Evolutionary conservation across 1,284 basidiomycete genomes (phyloP).

Genomic region (Paramarasmius palmivorus): DNA sequence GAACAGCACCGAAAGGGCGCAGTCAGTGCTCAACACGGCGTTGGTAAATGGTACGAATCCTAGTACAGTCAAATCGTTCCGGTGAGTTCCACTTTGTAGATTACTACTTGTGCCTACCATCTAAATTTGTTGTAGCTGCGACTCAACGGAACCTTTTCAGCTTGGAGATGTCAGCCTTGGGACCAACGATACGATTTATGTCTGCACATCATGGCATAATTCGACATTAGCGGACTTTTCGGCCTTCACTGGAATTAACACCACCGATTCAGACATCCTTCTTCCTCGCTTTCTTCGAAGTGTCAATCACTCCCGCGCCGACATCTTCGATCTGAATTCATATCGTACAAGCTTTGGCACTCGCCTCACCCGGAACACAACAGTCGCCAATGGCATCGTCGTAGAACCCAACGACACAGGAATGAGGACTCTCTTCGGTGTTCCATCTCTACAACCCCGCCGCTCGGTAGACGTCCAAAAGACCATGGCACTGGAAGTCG

Average conservation of each 20-base stretch:
- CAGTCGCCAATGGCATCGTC: conserved; percentile 17
- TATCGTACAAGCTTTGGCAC: conserved; percentile 15
- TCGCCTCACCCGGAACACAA: conserved; percentile 5
- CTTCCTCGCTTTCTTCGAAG: conserved; percentile 15
- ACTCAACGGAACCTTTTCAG: neutral
- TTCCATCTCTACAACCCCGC: conserved; percentile 13
- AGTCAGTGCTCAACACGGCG: conserved; percentile 6
- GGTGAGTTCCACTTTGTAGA: conserved; percentile 8
- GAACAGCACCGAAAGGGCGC: neutral
- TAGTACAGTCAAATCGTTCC: conserved; percentile 8
- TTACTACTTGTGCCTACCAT: neutral
- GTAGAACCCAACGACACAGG: conserved; percentile 18
- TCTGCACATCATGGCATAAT: conserved; percentile 19
- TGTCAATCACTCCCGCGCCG: neutral
- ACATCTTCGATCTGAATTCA: conserved; percentile 16
- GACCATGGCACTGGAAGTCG: conserved; percentile 20
- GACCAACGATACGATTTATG: conserved; percentile 9
- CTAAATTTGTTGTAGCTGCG: neutral
- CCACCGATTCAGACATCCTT: conserved; percentile 21
- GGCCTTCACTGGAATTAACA: conserved; percentile 17
- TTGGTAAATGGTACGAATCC: conserved; percentile 17
- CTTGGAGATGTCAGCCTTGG: neutral
- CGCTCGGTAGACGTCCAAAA: conserved; percentile 16
- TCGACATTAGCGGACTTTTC: conserved; percentile 18
- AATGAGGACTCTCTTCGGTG: conserved; percentile 18